phyloP scores from a whole-genome alignment of 805 yeast genomes.

The Osmozyma mogii region DNA sequence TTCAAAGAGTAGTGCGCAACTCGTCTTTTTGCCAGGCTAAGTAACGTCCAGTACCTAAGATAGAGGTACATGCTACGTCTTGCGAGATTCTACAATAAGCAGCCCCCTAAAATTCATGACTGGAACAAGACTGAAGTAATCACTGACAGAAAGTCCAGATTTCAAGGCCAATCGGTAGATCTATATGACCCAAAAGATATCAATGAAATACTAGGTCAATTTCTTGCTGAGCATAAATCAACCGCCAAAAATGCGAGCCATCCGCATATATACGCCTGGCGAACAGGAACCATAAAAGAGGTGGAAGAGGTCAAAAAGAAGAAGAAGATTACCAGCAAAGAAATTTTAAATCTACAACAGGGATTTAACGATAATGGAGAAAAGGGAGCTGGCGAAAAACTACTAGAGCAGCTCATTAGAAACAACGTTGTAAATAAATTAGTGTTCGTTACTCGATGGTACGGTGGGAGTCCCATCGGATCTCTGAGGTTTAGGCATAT shows the following conservation, averaged over 20 bases:
- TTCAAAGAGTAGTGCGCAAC: too few relatives aligned
- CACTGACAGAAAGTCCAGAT: slow-evolving; percentile 51
- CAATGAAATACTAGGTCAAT: slow-evolving; percentile 29
- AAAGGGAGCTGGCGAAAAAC: slow-evolving; percentile 59
- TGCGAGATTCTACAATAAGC: too few relatives aligned
- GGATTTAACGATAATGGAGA: slow-evolving; percentile 70
- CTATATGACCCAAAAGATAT: slow-evolving; percentile 37
- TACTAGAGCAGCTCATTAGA: slow-evolving; percentile 45
- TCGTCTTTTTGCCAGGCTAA: too few relatives aligned
- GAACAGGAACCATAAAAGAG: slow-evolving; percentile 29
- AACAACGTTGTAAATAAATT: slow-evolving; percentile 45
- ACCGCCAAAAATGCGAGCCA: slow-evolving; percentile 53
- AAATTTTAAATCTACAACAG: slow-evolving; percentile 33
- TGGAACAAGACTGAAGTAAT: slow-evolving; percentile 27
- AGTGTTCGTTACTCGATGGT: slow-evolving; percentile 73
- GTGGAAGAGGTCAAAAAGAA: not conserved
- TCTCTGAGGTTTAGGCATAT: slow-evolving; percentile 65
- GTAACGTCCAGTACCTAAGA: too few relatives aligned
- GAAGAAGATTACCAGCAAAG: not conserved
- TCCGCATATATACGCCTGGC: slow-evolving; percentile 71
- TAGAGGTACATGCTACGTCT: too few relatives aligned
- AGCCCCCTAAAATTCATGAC: too few relatives aligned
- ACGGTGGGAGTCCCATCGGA: slow-evolving; percentile 72
- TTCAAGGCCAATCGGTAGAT: slow-evolving; percentile 52
- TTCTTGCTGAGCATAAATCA: slow-evolving; percentile 39